A percentile compares a stretch with the other conserved stretches of the same genome.
These are phyloP conservation scores for Bryoerythrophyllum caledonicum DNA, from an alignment of 225 moss, liverwort and hornwort genomes.

Conservation along the genomic window DNA sequence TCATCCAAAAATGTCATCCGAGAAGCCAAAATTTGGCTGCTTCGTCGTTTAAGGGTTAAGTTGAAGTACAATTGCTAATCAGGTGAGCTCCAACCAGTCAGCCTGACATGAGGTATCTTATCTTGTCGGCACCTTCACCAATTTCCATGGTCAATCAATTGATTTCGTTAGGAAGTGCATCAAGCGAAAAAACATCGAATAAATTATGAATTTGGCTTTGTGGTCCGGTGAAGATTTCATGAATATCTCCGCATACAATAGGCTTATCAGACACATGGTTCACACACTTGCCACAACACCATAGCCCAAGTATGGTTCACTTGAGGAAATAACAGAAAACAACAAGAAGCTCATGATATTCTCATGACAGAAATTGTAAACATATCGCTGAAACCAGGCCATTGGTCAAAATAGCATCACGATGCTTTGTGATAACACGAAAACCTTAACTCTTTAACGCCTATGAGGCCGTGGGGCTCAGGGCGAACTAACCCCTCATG, in stretches of 20 bases:
- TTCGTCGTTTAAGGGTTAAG: too few species aligned
- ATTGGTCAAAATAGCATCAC: background rate
- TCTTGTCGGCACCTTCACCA: background rate
- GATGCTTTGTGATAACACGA: background rate
- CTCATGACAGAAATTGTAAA: background rate
- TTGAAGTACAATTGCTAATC: background rate
- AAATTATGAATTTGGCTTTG: background rate
- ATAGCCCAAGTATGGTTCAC: background rate
- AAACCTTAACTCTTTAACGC: too few species aligned
- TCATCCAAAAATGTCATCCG: too few species aligned
- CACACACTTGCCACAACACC: background rate
- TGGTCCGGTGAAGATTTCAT: background rate
- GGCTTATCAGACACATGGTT: background rate
- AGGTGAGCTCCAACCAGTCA: background rate
- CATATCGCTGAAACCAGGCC: background rate
- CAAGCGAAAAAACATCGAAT: background rate
- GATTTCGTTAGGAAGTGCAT: background rate
- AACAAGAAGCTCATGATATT: background rate
- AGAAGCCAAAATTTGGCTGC: too few species aligned
- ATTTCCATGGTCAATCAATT: background rate
- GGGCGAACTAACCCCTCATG: too few species aligned
- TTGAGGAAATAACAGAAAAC: background rate
- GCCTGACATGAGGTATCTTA: background rate
- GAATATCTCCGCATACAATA: background rate
- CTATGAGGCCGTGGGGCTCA: too few species aligned